A percentile compares a stretch with the other conserved stretches of the same genome.
Evolutionary conservation across 805 yeast genomes (phyloP).

Genomic region (Komagataella pastoris): DNA sequence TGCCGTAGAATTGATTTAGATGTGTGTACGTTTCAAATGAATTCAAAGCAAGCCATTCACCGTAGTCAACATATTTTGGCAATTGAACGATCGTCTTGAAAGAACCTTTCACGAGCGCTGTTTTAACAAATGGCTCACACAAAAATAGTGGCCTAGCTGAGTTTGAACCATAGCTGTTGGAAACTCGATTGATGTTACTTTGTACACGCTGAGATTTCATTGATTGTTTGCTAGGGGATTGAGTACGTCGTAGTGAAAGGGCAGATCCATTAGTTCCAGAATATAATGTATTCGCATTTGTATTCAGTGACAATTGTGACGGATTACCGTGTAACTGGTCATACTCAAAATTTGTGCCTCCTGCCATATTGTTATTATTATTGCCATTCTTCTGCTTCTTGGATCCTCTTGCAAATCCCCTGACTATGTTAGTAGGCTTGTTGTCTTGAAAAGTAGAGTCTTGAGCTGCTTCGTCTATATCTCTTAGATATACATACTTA

Average conservation of each 20-base stretch:
- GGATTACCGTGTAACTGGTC: constrained; percentile 6
- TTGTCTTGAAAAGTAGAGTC: neutral
- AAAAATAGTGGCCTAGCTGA: constrained; percentile 48
- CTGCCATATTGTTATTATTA: constrained; percentile 8
- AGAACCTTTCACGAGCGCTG: constrained; percentile 92
- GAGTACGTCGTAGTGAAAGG: constrained; percentile 31
- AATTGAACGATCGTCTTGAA: constrained; percentile 90
- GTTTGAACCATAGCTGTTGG: constrained; percentile 5
- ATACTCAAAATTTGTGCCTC: constrained; percentile 8
- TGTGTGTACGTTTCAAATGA: constrained; percentile 82
- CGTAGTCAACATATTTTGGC: constrained; percentile 87
- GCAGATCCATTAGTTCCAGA: constrained; percentile 29
- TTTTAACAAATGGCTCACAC: constrained; percentile 86
- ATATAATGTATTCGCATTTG: constrained; percentile 6
- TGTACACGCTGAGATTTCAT: constrained; percentile 15
- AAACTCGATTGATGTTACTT: constrained; percentile 3
- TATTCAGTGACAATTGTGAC: constrained; percentile 9
- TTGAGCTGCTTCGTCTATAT: neutral
- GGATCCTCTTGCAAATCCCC: neutral
- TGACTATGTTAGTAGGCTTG: neutral
- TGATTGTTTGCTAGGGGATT: constrained; percentile 32
- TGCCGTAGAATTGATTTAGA: constrained; percentile 77
- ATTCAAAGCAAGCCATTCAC: constrained; percentile 94
- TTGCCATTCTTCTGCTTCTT: constrained; percentile 13
- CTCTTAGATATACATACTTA: neutral